Conservation (phyloP, 306 rosid genomes). For the Argentina anserina region DNA sequence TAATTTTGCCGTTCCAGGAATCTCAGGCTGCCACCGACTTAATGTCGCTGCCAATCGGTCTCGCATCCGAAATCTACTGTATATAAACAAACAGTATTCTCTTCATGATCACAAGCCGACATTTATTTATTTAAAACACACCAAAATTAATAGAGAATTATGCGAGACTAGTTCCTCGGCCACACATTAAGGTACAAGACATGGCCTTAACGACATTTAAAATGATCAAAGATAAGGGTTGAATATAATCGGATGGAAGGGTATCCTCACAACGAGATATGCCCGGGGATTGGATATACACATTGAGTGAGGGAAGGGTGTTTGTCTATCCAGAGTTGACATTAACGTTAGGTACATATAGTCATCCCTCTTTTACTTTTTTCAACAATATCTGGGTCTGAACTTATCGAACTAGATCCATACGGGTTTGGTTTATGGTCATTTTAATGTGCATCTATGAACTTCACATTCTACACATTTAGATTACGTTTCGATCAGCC, state of each 20-base stretch:
- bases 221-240: background rate
- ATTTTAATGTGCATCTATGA: background rate
- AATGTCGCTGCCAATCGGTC: background rate
- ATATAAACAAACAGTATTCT: background rate
- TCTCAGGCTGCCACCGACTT: conserved; percentile 1
- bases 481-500: background rate
- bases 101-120: background rate
- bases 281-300: background rate
- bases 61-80: background rate
- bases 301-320: background rate
- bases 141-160: background rate
- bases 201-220: background rate
- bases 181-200: background rate
- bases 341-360: background rate
- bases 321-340: background rate
- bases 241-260: background rate
- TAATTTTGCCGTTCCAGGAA: background rate
- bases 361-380: background rate
- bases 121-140: background rate
- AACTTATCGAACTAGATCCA: background rate
- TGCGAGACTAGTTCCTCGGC: background rate
- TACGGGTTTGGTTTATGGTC: background rate
- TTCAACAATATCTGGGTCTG: background rate
- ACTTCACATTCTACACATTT: background rate
- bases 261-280: background rate